Base-by-base conservation (phyloP, 2,329 filamentous ascomycete species). In the Trichoderma koningii region DNA sequence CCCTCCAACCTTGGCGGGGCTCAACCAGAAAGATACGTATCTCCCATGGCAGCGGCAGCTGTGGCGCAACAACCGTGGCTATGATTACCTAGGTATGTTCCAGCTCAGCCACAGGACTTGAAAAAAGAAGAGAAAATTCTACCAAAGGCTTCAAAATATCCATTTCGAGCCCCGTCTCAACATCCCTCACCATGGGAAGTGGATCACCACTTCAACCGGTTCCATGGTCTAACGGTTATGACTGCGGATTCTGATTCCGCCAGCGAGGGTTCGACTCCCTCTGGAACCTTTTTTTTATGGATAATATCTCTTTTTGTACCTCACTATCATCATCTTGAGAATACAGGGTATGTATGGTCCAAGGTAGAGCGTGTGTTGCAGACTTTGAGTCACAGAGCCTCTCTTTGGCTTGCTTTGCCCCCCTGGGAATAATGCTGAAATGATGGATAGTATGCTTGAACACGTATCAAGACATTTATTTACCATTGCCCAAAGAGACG, bases 171-270 rank as follows among this genome's bases (percentile, higher is more conserved):
- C 30, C 38, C 57, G 48, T 34, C 59, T 53, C 59, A 62, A 23
- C 59, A 45, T 30, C 26, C 55, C 55, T 15, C 5, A 62, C 38
- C 28, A 60, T 50, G 55, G 55, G 55, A 57, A 57, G 55, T 57
- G 55, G 55, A 57, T 57, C 55, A 57, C 55, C n/a, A 14, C n/a
- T 45, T 52, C 38, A 53, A 52, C 6, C 15, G 65, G 61, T 66
- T 61, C 50, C 55, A 55, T 66, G 65, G 62, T 66, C 65, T 66
- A 66, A 66, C 55, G 65, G 65, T 65, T 45, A 66, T 66, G 65
- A 66, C 65, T 66, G 61, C 65, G 65, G 65, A 66, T 66, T 66
- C 65, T 66, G 65, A 66, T 66, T 66, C 65, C 65, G 65, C 61
- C 65, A 66, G 65, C 65, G 65, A 66, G 65, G 65, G 65, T 66